Base-by-base conservation (phyloP, 2,329 filamentous ascomycete species). In the Aspergillus quadricinctus region DNA sequence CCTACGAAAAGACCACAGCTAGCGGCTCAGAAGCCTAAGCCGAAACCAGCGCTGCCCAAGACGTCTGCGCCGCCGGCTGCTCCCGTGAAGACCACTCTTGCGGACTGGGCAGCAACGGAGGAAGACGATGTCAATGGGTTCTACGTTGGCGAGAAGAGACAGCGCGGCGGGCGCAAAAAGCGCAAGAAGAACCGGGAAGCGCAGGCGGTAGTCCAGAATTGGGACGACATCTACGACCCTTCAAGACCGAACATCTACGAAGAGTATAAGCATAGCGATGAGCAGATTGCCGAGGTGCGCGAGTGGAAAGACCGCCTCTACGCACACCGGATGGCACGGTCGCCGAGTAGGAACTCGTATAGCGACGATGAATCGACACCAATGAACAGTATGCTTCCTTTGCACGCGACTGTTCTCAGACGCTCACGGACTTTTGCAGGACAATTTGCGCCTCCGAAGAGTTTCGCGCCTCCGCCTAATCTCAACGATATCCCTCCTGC, bases 151-250 rank as follows among this genome's bases (percentile, higher is more conserved):
- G 83, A 88, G 67, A 89, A 89, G 75, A 83, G 86, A 55, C 85
- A 89, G 68, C 85, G 90, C 50, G 90, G 90, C 55, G 89, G 90
- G 45, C 86, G 90, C 57, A 88, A 87, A 75, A 91, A 89, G 74
- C 88, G 87, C 69, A 87, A 88, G 74, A 89, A 89, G 80, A 88
- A 87, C 72, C 83, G 84, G 66, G 82, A 85, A 58, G 81, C 83
- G 61, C 78, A 84, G 5, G 78, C 80, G 49, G 73, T 81, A 29
- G 73, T 75, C 4, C 76, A 81, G n/a, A 87, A 96, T 69, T 97
- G 92, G 92, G 89, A 96, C 70, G 91, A 95, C 70, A 83, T 94
- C 25, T 97, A 96, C 71, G 92, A 96, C 67, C 90, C 91, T 0
- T 80, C 88, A 10, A 80, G 89, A 41, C 92, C 92, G 8, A 95